phyloP scores from a whole-genome alignment of 768 basidiomycete genomes.

The Naematelia aurantialba region DNA sequence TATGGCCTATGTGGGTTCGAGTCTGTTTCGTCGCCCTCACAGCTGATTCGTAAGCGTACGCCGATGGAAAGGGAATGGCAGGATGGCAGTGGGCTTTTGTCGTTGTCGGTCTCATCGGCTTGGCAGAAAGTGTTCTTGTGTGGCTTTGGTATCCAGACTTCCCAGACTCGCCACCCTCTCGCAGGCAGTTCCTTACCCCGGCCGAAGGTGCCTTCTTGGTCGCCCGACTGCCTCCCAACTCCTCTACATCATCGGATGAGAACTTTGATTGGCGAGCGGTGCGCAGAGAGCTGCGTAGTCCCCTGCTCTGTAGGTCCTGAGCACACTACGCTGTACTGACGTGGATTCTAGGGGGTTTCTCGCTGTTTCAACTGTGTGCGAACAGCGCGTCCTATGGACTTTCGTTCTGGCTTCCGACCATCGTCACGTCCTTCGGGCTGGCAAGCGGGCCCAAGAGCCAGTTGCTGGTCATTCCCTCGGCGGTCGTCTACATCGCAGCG shows the following conservation, averaged over 20 bases:
- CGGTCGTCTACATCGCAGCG: constrained; percentile 22
- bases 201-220: constrained; percentile 28
- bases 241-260: constrained; percentile 19
- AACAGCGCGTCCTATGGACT: constrained; percentile 19
- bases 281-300: constrained; percentile 19
- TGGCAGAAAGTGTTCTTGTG: constrained; percentile 5
- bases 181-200: constrained; percentile 30
- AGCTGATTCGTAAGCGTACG: constrained; percentile 17
- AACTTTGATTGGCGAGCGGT: constrained; percentile 25
- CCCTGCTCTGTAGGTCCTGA: constrained; percentile 22
- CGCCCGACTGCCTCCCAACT: constrained; percentile 28
- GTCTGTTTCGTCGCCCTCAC: neutral
- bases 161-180: constrained; percentile 17
- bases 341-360: constrained; percentile 1
- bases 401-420: constrained; percentile 36
- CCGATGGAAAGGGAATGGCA: constrained; percentile 23
- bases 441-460: constrained; percentile 10
- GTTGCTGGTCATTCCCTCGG: constrained; percentile 31
- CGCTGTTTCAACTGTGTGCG: constrained; percentile 2
- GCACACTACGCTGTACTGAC: too few species aligned
- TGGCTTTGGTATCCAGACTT: constrained; percentile 21
- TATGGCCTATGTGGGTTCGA: constrained; percentile 29
- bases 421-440: constrained; percentile 31
- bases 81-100: constrained; percentile 32
- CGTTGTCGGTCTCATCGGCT: constrained; percentile 12